Base-by-base conservation (phyloP, 2,329 filamentous ascomycete species). In the Apiospora aurea region DNA sequence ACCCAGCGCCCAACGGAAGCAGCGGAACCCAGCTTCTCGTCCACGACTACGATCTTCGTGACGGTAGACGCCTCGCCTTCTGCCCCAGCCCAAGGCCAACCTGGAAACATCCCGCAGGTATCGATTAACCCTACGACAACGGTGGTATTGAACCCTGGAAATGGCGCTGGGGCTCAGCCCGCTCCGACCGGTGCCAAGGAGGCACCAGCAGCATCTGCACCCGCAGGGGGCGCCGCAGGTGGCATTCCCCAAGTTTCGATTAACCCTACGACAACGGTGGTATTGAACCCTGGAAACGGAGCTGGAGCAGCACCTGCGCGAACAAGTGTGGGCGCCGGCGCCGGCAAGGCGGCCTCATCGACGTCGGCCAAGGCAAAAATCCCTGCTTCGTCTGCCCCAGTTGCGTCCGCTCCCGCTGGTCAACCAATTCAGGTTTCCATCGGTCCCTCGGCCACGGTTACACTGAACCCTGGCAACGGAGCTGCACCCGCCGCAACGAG, bases 71-170 rank as follows among this genome's bases (percentile, higher is more conserved):
- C 38, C 5, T 11, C 44, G 18, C 24, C 71, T 43, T 61, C 38
- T 26, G 57, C 46, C n/a, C 47, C 68, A 14, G 61, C 57, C 7
- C 34, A 16, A 69, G 57, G 29, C 5, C 18, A 26, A 6, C 57
- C 67, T 8, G 68, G 47, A 11, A 71, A 64, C 24, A 73, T 73
- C n/a, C 72, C 72, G 21, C 69, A 70, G 57, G 57, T 73, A 10
- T 71, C 70, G 24, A 73, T 73, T 44, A 73, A 71, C 53, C 72
- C 72, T 24, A 69, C 57, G 49, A 73, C 72, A 24, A 73, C 72
- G 1, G 70, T 71, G 44, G 38, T 51, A 18, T 29, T 69, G 68
- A 57, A 69, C 67, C 67, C 67, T 26, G 68, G 68, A 38, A 51
- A 51, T 18, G 68, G 46, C 11, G 68, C 47, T 16, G 29, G 44